Evolutionary conservation across 768 basidiomycete genomes (phyloP), one percentile per base, ranked within the genome.

Genomic region (Amanita thiersii): DNA sequence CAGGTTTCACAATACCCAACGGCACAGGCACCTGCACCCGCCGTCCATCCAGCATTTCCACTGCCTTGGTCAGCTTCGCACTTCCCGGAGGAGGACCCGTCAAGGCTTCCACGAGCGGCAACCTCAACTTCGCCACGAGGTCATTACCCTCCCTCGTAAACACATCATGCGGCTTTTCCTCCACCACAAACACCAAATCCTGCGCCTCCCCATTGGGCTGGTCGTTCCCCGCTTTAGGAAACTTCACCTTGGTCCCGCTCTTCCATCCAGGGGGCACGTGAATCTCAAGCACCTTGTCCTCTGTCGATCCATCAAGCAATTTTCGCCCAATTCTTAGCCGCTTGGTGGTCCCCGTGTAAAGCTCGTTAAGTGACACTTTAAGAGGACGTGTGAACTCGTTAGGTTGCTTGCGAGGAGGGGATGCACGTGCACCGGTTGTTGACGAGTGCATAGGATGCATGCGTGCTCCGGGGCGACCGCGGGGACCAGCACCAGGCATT

Each of bases 171-270:
- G 83, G 81, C 62, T 94, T 97, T 63, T 97, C 91, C 60, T 96
- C 93, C n/a, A 96, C 78, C 35, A 94, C 78, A 56, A 99, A 97
- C 23, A 92, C 92, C n/a, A 99, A 72, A 57, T 93, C 89, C 54
- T 92, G 90, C 10, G 84, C 58, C 34, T 82, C 82, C 8, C 84
- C 82, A 24, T 47, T 25, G 0, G 65, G 56, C 39, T 72, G 69
- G 52, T 92, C 90, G 59, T 97, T 92, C 2, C 90, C 90, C 7
- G 88, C 83, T 15, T 77, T 75, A 0, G 86, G 77, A 62, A 93
- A 97, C 30, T 88, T 80, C 45, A 98, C 75, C 64, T 94, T 96
- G 12, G 94, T 97, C 0, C 94, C 94, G 47, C 78, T 77, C 72
- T 97, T 97, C 92, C 92, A 98, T 1, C 94, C 94, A 0, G 93